Percentiles rank a stretch among this genome's conserved stretches.
phyloP scores from a whole-genome alignment of 169 alveolate species.

The Condylostoma magnum region DNA sequence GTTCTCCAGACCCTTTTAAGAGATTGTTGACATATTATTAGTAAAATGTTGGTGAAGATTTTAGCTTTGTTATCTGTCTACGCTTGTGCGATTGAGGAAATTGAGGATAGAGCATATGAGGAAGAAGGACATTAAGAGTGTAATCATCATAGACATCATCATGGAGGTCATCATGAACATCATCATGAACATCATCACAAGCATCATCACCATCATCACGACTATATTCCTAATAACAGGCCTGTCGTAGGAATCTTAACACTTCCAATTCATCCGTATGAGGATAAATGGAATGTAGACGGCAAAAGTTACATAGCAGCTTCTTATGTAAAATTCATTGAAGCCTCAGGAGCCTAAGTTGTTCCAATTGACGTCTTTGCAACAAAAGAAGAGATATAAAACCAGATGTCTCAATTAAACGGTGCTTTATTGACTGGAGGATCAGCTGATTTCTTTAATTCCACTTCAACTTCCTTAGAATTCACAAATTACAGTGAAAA shows the following conservation, averaged over 20 bases:
- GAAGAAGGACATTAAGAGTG: too few relatives aligned
- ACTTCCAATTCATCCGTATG: background rate
- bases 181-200: too few relatives aligned
- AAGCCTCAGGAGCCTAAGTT: conserved; percentile 67
- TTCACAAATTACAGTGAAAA: background rate
- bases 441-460: background rate
- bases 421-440: conserved; percentile 73
- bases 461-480: background rate
- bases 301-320: conserved; percentile 50
- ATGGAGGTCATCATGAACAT: too few relatives aligned
- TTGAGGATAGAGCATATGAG: too few relatives aligned
- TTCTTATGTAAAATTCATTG: conserved; percentile 56
- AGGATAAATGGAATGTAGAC: background rate
- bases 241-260: conserved; percentile 16
- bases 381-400: conserved; percentile 13
- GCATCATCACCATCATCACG: too few relatives aligned
- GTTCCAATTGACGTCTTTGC: conserved; percentile 48
- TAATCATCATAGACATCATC: too few relatives aligned
- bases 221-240: too few relatives aligned
- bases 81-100: too few relatives aligned
- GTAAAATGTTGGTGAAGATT: too few relatives aligned
- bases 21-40: too few relatives aligned
- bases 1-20: background rate
- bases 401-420: conserved; percentile 33
- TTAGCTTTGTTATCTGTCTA: too few relatives aligned